Percentiles rank a stretch among this genome's conserved stretches.
Conservation (phyloP, 2,329 filamentous ascomycete genomes). For the Pyrenophora seminiperda region DNA sequence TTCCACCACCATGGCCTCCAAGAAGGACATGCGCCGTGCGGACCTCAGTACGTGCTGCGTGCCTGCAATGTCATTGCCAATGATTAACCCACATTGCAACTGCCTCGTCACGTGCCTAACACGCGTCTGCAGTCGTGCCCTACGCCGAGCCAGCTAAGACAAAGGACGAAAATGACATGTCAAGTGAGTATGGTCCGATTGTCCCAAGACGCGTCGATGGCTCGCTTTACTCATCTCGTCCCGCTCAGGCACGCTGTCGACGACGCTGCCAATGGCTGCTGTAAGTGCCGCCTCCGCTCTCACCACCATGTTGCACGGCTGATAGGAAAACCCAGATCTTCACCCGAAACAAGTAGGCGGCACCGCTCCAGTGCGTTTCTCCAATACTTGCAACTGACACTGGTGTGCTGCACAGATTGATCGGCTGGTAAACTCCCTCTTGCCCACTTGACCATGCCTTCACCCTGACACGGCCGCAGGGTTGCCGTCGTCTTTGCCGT, state of each 20-base stretch:
- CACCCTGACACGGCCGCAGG: conserved; percentile 53
- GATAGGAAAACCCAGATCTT: conserved; percentile 67
- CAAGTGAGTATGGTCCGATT: conserved; percentile 58
- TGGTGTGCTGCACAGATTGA: conserved; percentile 56
- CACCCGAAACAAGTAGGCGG: conserved; percentile 76
- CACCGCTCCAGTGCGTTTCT: conserved; percentile 7
- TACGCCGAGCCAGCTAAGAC: conserved; percentile 77
- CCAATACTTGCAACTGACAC: conserved; percentile 24
- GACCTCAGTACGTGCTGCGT: conserved; percentile 74
- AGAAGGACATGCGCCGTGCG: conserved; percentile 75
- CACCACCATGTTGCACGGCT: conserved; percentile 31
- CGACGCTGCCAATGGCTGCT: conserved; percentile 91
- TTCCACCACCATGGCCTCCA: conserved; percentile 62
- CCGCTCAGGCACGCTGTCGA: conserved; percentile 64
- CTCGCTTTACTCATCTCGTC: conserved; percentile 6
- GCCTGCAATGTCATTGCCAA: no score
- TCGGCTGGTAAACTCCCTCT: conserved; percentile 60
- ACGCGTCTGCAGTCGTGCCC: conserved; percentile 70
- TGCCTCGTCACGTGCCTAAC: conserved; percentile 39
- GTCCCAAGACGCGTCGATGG: background rate
- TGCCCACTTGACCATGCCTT: conserved; percentile 7
- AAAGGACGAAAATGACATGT: conserved; percentile 69
- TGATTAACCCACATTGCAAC: background rate
- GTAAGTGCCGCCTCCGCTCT: conserved; percentile 52
- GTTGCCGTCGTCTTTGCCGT: conserved; percentile 74